These are phyloP conservation scores for Laguncularia racemosa DNA, from an alignment of 345 rosid genomes.

Conservation along the genomic window DNA sequence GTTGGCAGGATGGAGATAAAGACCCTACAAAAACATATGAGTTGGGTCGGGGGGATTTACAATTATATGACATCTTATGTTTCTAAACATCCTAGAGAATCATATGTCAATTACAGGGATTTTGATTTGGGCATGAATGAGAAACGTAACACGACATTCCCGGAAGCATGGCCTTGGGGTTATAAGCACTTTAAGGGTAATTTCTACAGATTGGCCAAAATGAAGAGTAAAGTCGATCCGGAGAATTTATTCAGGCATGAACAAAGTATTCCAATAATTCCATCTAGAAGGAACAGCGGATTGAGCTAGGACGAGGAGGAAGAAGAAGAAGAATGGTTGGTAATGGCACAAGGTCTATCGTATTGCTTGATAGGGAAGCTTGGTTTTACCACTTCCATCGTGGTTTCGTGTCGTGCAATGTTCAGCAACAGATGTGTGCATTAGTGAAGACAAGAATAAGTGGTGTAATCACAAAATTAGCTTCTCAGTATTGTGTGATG, in stretches of 20 bases:
- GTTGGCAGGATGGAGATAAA: conserved; percentile 14
- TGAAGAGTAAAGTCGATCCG: conserved; percentile 17
- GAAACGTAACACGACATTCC: conserved; percentile 1
- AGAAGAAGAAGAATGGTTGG: not conserved
- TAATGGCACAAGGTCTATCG: not conserved
- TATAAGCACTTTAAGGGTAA: conserved; percentile 13
- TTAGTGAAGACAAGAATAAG: no score
- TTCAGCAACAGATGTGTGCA: no score
- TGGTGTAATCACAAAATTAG: no score
- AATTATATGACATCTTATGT: conserved; percentile 23
- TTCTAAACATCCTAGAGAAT: conserved; percentile 19
- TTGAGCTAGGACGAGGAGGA: no score
- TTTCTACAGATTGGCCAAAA: conserved; percentile 13
- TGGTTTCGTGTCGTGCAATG: no score
- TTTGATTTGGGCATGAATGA: conserved; percentile 22
- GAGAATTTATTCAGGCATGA: conserved; percentile 19
- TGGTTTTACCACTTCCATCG: not conserved
- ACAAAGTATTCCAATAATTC: conserved; percentile 16
- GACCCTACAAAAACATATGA: conserved; percentile 12
- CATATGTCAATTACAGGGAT: conserved; percentile 30
- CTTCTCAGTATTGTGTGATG: no score
- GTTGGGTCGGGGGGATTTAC: conserved; percentile 23
- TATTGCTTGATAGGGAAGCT: not conserved
- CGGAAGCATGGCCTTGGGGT: conserved; percentile 11
- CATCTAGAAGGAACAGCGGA: no score